Base-by-base conservation (phyloP, 306 rosid species). In the Corylus heterophylla region DNA sequence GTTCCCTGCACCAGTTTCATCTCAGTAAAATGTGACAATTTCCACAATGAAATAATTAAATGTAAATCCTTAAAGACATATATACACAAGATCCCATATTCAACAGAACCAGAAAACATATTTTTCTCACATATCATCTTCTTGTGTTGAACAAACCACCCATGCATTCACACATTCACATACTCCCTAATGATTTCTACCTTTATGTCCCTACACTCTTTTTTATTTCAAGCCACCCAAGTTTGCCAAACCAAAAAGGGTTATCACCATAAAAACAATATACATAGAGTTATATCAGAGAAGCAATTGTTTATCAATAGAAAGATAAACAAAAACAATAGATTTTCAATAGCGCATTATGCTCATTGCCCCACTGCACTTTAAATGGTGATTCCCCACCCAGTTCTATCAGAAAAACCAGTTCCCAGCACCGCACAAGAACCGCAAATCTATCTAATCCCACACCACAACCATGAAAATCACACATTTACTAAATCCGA, bases 1-100 rank as follows among this genome's bases (percentile, higher is more conserved):
- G 71, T 94, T 84, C 66, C 98, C 98, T 92, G 84, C 87, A 85
- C 71, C 74, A 86, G 27, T 69, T 51, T 35, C 44, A 76, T 44
- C 72, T 62, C 12, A 83, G 71, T 54, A 86, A 72, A 35, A 63
- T 47, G 51, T 74, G 81, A 78, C 67, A 76, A 74, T 74, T 47
- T 47, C 67, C 4, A 8, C 14, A 39, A 7, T 2, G 52, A 2
- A 74, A 45, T 42, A 35, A 79, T 74, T 50, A 48, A 12, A 71
- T 12, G 22, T 14, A 71, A 9, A 42, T 51, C 58, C 44, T 25
- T 12, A 27, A 49, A 50, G 42, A 67, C 66, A 20, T 49, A n/a
- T 9, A 39, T 17, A 42, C 42, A 17, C 17, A 39, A 67, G 51
- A 39, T n/a, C 29, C 13, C 18, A 35, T 17, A 31, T 35, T 31